Percentiles rank a stretch among this genome's conserved stretches.
These are phyloP conservation scores for Ascochyta fabae DNA, from an alignment of 2,329 filamentous ascomycete species.

Conservation along the genomic window DNA sequence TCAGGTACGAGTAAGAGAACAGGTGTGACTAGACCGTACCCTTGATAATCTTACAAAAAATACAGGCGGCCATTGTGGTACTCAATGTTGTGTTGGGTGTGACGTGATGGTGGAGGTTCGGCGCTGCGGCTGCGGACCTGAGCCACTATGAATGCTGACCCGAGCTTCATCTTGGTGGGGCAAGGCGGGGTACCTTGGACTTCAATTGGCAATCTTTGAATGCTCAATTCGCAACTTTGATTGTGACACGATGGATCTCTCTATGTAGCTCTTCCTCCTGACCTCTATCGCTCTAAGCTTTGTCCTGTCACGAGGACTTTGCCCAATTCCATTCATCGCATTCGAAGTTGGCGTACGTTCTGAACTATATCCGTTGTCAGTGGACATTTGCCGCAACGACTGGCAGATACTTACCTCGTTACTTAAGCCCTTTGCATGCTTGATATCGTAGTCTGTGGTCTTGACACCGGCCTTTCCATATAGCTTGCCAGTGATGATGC, in stretches of 20 bases:
- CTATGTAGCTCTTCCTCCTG: not conserved
- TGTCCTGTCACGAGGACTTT: constrained; percentile 11
- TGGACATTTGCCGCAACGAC: not conserved
- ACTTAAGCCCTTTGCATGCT: constrained; percentile 74
- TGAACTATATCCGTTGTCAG: constrained; percentile 56
- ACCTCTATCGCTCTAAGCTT: not conserved
- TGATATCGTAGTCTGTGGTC: constrained; percentile 72
- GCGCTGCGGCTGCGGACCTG: constrained; percentile 13
- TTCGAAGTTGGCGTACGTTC: constrained; percentile 81
- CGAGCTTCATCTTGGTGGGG: constrained; percentile 25
- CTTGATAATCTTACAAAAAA: constrained; percentile 99
- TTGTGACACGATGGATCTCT: not conserved
- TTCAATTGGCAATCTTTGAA: not conserved
- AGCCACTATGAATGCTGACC: constrained; percentile 13
- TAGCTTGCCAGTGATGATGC: constrained; percentile 65
- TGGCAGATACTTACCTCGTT: constrained; percentile 61
- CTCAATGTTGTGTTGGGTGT: constrained; percentile 30
- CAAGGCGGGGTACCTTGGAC: constrained; percentile 27
- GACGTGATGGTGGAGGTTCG: constrained; percentile 30
- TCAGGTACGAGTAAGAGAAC: constrained; percentile 9
- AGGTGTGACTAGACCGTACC: constrained; percentile 56
- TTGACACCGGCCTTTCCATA: constrained; percentile 68
- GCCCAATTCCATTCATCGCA: constrained; percentile 55
- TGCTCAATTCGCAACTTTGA: not conserved
- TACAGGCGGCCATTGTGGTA: constrained; percentile 71